Evolutionary conservation across 768 basidiomycete genomes (phyloP), one percentile per base, ranked within the genome.

Genomic region (Dioszegia hungarica): DNA sequence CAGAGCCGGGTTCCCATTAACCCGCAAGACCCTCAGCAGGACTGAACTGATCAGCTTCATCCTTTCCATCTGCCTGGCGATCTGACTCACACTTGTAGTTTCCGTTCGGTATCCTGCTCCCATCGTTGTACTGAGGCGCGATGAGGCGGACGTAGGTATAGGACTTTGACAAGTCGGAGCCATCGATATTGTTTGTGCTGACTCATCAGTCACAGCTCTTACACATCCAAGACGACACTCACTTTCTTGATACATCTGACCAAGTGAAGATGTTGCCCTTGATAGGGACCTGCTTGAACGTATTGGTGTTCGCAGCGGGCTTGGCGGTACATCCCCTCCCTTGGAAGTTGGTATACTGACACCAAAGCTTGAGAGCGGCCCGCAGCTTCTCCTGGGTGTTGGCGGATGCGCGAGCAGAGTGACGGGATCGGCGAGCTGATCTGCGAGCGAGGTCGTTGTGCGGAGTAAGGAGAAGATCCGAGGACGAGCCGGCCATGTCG

Each of bases 251-350:
- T 36, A 81, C 63, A 68, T 80, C 84, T 54, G 80, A 77, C 12
- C 78, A 64, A 50, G 82, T 79, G 28, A 74, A 76, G 5, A 86
- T 62, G 19, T 80, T 72, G 8, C 84, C 84, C n/a, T 84, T n/a
- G 31, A 81, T 80, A 66, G 68, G 82, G 78, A 47, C 80, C 66
- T 63, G 61, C 24, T 53, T 51, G 52, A 66, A 75, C 5, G 66
- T 65, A 39, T 64, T 67, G 5, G 49, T 17, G 14, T 49, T 37
- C 36, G 49, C 36, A 22, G 14, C 36, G 3, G 19, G 34, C 22
- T 25, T 39, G 36, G 49, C 34, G 5, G 52, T 36, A 53, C 67
- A 62, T 36, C 62, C 62, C 33, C 37, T 31, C 9, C 59, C 65
- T 46, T 63, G 58, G 36, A 47, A 60, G 25, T 63, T 58, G 34